A percentile compares a stretch with the other conserved stretches of the same genome.
Evolutionary conservation across 116 monocot species (phyloP).

Genomic region (Thalassia testudinum): DNA sequence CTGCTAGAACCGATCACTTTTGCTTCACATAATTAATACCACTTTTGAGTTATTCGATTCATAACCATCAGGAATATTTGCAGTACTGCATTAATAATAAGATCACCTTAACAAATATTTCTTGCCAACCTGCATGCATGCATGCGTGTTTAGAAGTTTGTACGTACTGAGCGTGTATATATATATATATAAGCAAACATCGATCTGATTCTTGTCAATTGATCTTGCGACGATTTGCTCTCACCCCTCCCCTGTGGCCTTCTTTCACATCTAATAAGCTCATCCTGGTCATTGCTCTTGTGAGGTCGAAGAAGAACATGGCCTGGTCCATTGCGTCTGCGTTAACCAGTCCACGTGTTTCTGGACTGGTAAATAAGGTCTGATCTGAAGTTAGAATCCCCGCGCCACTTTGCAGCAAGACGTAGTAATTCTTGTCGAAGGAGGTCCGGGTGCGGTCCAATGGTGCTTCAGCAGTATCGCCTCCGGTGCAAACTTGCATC

Average conservation of each 20-base stretch:
- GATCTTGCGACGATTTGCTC: slow-evolving; percentile 35
- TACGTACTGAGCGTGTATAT: too few species aligned
- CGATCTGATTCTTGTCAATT: too few species aligned
- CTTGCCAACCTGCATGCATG: too few species aligned
- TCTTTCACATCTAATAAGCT: slow-evolving; percentile 62
- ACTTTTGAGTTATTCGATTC: too few species aligned
- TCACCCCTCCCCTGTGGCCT: slow-evolving; percentile 37
- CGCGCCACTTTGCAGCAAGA: slow-evolving; percentile 11
- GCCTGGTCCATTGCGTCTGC: slow-evolving; percentile 46
- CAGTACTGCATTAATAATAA: too few species aligned
- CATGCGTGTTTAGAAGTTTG: too few species aligned
- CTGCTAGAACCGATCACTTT: too few species aligned
- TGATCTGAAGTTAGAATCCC: slow-evolving; percentile 66
- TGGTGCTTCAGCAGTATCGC: slow-evolving; percentile 18
- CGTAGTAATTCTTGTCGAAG: slow-evolving; percentile 62
- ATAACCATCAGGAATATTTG: too few species aligned
- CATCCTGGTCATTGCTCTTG: slow-evolving; percentile 67
- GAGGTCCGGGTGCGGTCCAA: slow-evolving; percentile 33
- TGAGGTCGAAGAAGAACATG: slow-evolving; percentile 51
- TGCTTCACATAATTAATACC: too few species aligned
- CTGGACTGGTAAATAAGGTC: slow-evolving; percentile 25
- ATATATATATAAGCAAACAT: too few species aligned
- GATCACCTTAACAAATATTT: too few species aligned
- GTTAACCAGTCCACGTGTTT: slow-evolving; percentile 29
- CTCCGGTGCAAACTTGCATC: slow-evolving; percentile 23